Percentiles rank a stretch among this genome's conserved stretches.
phyloP scores from a whole-genome alignment of 139 green algal species.

The Chlorella sp. region DNA sequence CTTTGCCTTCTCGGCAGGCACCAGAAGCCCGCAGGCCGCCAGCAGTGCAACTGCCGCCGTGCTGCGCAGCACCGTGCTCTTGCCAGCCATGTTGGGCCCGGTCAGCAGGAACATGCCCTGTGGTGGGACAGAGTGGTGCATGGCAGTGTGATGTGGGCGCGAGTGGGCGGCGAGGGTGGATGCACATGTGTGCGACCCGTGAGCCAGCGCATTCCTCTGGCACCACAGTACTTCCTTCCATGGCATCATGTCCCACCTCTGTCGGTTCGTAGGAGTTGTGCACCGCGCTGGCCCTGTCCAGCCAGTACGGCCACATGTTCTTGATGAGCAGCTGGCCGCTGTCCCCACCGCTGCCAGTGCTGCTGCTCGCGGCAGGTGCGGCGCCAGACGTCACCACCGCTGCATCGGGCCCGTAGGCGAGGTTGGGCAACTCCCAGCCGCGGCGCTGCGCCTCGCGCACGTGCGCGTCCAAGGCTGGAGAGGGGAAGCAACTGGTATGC shows the following conservation, averaged over 20 bases:
- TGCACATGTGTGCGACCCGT: too few species aligned
- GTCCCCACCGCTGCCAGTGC: too few species aligned
- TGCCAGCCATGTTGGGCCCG: conserved; percentile 94
- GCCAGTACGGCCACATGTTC: conserved; percentile 93
- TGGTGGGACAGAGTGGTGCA: too few species aligned
- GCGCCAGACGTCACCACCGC: too few species aligned
- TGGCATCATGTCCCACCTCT: too few species aligned
- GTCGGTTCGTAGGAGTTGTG: conserved; percentile 42
- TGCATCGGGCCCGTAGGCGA: conserved; percentile 5
- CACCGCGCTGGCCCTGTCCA: conserved; percentile 52
- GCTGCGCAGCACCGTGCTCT: conserved; percentile 86
- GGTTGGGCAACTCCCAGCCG: conserved; percentile 47
- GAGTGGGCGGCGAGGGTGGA: too few species aligned
- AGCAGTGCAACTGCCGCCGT: conserved; percentile 77
- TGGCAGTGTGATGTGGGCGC: too few species aligned
- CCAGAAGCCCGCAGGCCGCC: conserved; percentile 76
- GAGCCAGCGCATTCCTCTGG: too few species aligned
- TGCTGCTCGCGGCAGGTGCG: too few species aligned
- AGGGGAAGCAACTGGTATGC: neutral
- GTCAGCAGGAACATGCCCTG: conserved; percentile 80
- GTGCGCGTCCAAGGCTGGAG: conserved; percentile 44
- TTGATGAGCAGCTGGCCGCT: too few species aligned
- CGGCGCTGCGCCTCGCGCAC: conserved; percentile 37
- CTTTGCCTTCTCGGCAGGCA: conserved; percentile 63
- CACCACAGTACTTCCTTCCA: too few species aligned